These are phyloP conservation scores for Meyerozyma carpophila DNA, from an alignment of 1,139 yeast species.

Conservation along the genomic window DNA sequence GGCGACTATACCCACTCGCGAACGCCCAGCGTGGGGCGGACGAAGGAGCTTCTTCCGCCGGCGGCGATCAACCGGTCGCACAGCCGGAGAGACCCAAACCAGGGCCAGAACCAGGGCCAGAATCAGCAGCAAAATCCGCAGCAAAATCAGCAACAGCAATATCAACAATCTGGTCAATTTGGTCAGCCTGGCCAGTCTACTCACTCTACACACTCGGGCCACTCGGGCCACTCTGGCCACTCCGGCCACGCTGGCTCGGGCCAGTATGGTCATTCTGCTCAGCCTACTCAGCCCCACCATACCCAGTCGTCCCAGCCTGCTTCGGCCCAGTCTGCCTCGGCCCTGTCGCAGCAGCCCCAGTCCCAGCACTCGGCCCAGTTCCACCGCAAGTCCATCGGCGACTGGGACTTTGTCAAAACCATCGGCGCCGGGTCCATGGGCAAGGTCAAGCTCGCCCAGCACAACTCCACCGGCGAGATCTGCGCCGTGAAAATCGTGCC, in stretches of 20 bases:
- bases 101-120: slow-evolving; percentile 2
- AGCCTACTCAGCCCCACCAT: no score
- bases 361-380: no score
- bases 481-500: slow-evolving; percentile 87
- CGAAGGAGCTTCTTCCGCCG: slow-evolving; percentile 20
- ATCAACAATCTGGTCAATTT: no score
- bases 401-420: slow-evolving; percentile 93
- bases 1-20: slow-evolving; percentile 13
- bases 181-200: no score
- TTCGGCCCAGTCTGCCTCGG: no score
- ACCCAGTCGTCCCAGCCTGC: no score
- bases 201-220: no score
- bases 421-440: slow-evolving; percentile 99
- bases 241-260: no score
- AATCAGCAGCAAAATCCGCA: slow-evolving; percentile 4
- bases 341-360: slow-evolving; percentile 8
- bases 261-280: not conserved
- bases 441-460: slow-evolving; percentile 90
- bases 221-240: not conserved
- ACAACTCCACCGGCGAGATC: slow-evolving; percentile 71
- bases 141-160: slow-evolving; percentile 2
- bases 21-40: slow-evolving; percentile 15
- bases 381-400: slow-evolving; percentile 87
- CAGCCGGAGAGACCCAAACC: slow-evolving; percentile 4
- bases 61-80: slow-evolving; percentile 10